Base-by-base conservation (phyloP, 768 basidiomycete genomes). In the Pulveroboletus frians region DNA sequence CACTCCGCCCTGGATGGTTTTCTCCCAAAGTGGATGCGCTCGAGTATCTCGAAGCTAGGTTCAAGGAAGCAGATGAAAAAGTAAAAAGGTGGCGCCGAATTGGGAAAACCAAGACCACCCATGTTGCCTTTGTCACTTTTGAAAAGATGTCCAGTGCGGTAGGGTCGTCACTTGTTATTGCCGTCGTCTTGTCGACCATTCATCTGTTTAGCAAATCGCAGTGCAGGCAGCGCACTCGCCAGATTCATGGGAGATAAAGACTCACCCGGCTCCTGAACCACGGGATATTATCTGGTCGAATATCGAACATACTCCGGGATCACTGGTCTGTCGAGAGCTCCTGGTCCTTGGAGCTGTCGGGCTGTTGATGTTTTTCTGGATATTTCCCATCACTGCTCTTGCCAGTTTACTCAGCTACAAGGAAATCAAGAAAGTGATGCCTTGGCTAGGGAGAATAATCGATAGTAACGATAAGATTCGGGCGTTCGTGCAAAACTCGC, bases 201-300 rank as follows among this genome's bases (percentile, higher is more conserved):
- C 20, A 27, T 39, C 39, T 20, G 32, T 51, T 0, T 55, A 88
- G 78, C 94, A 99, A 86, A 84, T 88, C 37, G 94, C 92, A 2
- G 75, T 88, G 6, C 94, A 97, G 67, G 77, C 83, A 1, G 87
- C 87, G 0, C 88, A 92, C 59, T 78, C 85, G 0, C 76, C 87
- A 0, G 76, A 76, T 45, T 85, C 85, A 14, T 76, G 75, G 45
- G 78, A 83, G 64, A 77, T 79, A 44, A 75, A 75, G 29, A 94
- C 90, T 10, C 77, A 73, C 50, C 78, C 81, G 17, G 93, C 95
- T 0, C 95, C 95, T 0, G 94, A 97, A 63, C 94, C 95, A 9
- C 81, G 95, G 41, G 95, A 98, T 65, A 89, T 98, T 48, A 81
- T 97, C 17, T 99, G 96, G 96, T 75, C 84, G 27, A 93, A 92